These are phyloP conservation scores for Hemisphaericaspora lyxosophila DNA, from an alignment of 1,139 yeast species.

Conservation along the genomic window DNA sequence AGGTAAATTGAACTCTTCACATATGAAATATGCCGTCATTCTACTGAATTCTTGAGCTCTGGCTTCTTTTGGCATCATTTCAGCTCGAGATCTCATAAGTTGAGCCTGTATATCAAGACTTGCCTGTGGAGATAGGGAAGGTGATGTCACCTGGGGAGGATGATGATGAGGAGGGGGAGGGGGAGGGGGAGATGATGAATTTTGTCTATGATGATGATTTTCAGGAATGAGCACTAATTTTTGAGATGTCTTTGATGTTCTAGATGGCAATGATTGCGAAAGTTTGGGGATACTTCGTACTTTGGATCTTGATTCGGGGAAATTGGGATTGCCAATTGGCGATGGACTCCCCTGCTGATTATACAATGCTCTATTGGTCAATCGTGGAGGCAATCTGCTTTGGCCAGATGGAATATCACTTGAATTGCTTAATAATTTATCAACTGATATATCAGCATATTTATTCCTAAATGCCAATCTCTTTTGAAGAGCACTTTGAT, in stretches of 20 bases:
- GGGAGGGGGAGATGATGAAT: constrained; percentile 5
- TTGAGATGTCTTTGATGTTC: constrained; percentile 85
- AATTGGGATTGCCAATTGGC: constrained; percentile 7
- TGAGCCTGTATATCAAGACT: constrained; percentile 30
- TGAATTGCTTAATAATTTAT: constrained; percentile 66
- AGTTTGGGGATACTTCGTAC: constrained; percentile 54
- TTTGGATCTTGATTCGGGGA: constrained; percentile 21
- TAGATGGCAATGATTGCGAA: constrained; percentile 70
- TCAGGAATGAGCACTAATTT: constrained; percentile 86
- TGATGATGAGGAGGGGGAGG: neutral
- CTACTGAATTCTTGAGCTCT: constrained; percentile 73
- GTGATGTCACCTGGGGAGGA: constrained; percentile 6
- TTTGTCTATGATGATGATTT: constrained; percentile 27
- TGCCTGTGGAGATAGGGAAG: constrained; percentile 13
- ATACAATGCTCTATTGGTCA: constrained; percentile 14
- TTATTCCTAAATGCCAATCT: constrained; percentile 37
- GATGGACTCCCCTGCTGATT: constrained; percentile 7
- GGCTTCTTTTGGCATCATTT: constrained; percentile 63
- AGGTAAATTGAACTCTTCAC: constrained; percentile 74
- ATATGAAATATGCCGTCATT: constrained; percentile 86
- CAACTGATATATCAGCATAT: constrained; percentile 71
- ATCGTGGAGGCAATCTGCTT: constrained; percentile 44
- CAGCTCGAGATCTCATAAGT: constrained; percentile 62
- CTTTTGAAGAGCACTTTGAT: constrained; percentile 25
- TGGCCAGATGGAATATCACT: constrained; percentile 87